A percentile compares a stretch with the other conserved stretches of the same genome.
Conservation (phyloP, 495 filamentous ascomycete species). For the Neurospora sp. region DNA sequence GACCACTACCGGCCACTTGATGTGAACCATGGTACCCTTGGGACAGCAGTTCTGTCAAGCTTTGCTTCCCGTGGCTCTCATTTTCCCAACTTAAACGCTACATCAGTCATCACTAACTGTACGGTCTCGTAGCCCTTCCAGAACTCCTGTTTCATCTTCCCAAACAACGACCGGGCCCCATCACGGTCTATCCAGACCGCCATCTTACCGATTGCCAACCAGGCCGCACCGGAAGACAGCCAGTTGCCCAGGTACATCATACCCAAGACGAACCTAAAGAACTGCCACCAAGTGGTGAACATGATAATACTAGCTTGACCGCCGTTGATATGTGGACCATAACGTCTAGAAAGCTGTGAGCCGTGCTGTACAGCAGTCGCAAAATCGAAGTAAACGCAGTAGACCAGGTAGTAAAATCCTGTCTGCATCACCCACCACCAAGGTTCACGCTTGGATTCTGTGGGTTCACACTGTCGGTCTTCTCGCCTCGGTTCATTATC, state of each 20-base stretch:
- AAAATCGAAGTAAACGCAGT: background rate
- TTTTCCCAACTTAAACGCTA: background rate
- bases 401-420: background rate
- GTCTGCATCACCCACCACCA: background rate
- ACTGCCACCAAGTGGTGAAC: constrained; percentile 2
- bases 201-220: background rate
- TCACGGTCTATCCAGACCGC: background rate
- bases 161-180: background rate
- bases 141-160: background rate
- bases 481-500: background rate
- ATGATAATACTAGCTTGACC: background rate
- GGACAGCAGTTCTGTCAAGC: background rate
- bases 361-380: constrained; percentile 1
- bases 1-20: background rate
- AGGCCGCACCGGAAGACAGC: background rate
- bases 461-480: background rate
- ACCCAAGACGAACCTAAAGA: background rate
- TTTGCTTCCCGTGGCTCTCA: background rate
- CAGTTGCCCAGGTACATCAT: background rate
- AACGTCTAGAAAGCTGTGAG: background rate
- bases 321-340: background rate
- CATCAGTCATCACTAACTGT: background rate
- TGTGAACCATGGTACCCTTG: background rate
- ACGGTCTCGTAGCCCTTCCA: background rate
- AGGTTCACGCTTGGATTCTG: background rate